Percentiles rank a stretch among this genome's conserved stretches.
Evolutionary conservation across 768 basidiomycete genomes (phyloP).

Genomic region (Mycena galericulata): DNA sequence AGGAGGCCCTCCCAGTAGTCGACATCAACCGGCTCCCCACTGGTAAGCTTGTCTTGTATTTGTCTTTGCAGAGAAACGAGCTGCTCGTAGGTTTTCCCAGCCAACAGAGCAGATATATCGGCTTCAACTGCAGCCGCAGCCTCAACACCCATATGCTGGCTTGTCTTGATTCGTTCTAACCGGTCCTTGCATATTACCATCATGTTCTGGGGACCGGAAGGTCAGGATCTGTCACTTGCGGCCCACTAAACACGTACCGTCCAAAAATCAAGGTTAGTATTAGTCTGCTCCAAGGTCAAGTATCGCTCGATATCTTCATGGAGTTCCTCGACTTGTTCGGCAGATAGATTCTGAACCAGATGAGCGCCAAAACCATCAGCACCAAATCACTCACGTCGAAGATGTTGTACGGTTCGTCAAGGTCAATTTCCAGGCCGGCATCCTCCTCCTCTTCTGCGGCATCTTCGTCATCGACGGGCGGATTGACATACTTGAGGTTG

Average conservation of each 20-base stretch:
- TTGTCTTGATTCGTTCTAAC: constrained; percentile 78
- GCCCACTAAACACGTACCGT: constrained; percentile 64
- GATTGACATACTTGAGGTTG: constrained; percentile 93
- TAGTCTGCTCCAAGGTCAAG: constrained; percentile 84
- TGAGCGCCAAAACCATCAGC: constrained; percentile 18
- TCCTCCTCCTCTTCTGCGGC: constrained; percentile 80
- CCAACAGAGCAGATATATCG: constrained; percentile 84
- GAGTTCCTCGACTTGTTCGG: constrained; percentile 91
- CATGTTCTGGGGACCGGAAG: constrained; percentile 77
- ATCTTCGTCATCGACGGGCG: constrained; percentile 73
- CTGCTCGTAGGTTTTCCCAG: constrained; percentile 89
- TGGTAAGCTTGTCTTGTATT: constrained; percentile 88
- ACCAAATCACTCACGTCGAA: constrained; percentile 78
- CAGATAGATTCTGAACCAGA: constrained; percentile 71
- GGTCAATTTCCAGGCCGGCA: constrained; percentile 94
- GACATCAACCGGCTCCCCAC: constrained; percentile 94
- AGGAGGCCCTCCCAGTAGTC: constrained; percentile 98
- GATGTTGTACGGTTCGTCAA: constrained; percentile 98
- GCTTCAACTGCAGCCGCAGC: constrained; percentile 85
- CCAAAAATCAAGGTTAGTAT: constrained; percentile 97
- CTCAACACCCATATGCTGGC: constrained; percentile 72
- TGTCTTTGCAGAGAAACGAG: constrained; percentile 85
- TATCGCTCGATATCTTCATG: constrained; percentile 96
- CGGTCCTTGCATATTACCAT: constrained; percentile 96
- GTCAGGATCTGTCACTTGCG: background rate